Conservation (phyloP, 1,139 yeast species). For the Candida sojae region DNA sequence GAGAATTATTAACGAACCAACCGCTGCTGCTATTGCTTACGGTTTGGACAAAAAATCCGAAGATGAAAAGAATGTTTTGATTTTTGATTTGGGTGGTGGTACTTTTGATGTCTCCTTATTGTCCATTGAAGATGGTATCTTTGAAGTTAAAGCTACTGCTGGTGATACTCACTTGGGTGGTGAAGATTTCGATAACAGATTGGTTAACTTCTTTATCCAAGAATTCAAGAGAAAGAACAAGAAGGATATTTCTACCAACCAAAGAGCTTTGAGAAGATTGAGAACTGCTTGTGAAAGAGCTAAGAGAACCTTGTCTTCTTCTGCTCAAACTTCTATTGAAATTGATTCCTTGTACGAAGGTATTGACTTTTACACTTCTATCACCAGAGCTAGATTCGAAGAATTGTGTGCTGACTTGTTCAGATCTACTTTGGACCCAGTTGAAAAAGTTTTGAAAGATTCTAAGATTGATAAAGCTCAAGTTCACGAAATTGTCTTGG, state of each 20-base stretch:
- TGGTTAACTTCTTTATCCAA: conserved; percentile 77
- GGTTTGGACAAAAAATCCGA: conserved; percentile 57
- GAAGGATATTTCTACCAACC: conserved; percentile 85
- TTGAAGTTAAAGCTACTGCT: conserved; percentile 96
- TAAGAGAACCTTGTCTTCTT: conserved; percentile 96
- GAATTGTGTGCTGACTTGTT: conserved; percentile 94
- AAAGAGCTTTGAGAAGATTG: conserved; percentile 96
- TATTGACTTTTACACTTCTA: conserved; percentile 92
- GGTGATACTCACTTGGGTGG: conserved; percentile 99
- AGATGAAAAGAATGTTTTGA: conserved; percentile 70
- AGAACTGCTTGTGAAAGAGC: conserved; percentile 99
- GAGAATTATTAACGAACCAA: conserved; percentile 53
- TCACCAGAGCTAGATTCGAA: conserved; percentile 99
- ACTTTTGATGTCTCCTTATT: conserved; percentile 65
- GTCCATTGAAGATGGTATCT: conserved; percentile 94
- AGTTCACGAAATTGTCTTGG: conserved; percentile 94
- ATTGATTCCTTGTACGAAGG: conserved; percentile 96
- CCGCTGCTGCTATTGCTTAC: conserved; percentile 54
- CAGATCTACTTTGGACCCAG: conserved; percentile 96
- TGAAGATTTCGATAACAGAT: conserved; percentile 62
- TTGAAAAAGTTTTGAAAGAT: conserved; percentile 95
- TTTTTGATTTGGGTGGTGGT: conserved; percentile 55
- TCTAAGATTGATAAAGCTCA: conserved; percentile 86
- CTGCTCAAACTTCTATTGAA: conserved; percentile 94
- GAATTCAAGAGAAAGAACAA: conserved; percentile 98